These are phyloP conservation scores for Candida tallmaniae DNA, from an alignment of 805 yeast genomes.

Conservation along the genomic window DNA sequence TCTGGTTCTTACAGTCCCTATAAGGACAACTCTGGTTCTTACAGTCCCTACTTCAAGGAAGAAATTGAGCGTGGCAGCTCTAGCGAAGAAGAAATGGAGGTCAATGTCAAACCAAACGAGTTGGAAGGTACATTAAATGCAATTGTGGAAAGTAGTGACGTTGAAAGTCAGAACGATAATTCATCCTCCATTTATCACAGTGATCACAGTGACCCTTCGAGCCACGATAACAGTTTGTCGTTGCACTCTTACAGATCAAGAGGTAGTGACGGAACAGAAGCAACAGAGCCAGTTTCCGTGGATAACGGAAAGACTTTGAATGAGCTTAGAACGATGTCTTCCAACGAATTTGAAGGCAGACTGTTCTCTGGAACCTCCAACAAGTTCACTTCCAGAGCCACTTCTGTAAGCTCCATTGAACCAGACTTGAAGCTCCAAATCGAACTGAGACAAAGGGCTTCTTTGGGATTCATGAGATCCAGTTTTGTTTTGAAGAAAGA, in stretches of 20 bases:
- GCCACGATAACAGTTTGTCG: conserved; percentile 20
- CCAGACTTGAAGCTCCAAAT: conserved; percentile 14
- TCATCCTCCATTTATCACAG: conserved; percentile 25
- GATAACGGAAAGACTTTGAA: conserved; percentile 5
- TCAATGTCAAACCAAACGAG: conserved; percentile 13
- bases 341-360: conserved; percentile 11
- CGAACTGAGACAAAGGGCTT: conserved; percentile 26
- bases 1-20: background rate
- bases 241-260: conserved; percentile 34
- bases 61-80: conserved; percentile 1
- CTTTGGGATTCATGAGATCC: conserved; percentile 41
- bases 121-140: conserved; percentile 27
- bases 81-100: background rate
- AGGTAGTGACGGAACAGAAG: conserved; percentile 9
- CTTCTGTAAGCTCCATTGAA: conserved; percentile 13
- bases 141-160: conserved; percentile 26
- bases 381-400: conserved; percentile 10
- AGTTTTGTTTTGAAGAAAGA: conserved; percentile 40
- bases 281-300: conserved; percentile 14
- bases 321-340: conserved; percentile 10
- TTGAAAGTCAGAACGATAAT: conserved; percentile 15
- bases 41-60: conserved; percentile 2
- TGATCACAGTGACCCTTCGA: conserved; percentile 21
- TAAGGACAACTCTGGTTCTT: conserved; percentile 1
- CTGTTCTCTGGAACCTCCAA: conserved; percentile 8